Evolutionary conservation across 2,329 filamentous ascomycete species (phyloP).

Genomic region (Ophiostoma fasciatum): DNA sequence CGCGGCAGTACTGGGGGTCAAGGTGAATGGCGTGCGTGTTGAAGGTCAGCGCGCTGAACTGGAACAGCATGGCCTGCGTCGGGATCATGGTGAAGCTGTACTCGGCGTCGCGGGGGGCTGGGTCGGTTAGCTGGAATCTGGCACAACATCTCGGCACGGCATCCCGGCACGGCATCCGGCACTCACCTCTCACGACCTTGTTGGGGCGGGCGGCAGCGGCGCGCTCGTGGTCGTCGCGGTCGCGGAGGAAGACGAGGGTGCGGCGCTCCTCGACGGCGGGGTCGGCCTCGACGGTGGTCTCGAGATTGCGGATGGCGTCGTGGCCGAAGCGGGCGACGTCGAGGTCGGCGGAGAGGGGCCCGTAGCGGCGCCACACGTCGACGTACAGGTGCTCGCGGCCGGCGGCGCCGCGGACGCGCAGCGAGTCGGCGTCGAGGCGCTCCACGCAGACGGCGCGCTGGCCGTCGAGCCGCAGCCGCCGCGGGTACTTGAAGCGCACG

Average conservation of each 20-base stretch:
- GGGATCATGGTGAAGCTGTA: conserved; percentile 44
- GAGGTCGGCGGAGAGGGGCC: neutral
- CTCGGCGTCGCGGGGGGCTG: conserved; percentile 22
- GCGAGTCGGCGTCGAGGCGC: conserved; percentile 14
- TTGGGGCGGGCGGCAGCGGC: too few species aligned
- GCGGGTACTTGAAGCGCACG: conserved; percentile 23
- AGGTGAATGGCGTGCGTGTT: conserved; percentile 90
- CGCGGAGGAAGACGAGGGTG: conserved; percentile 38
- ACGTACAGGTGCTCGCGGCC: conserved; percentile 34
- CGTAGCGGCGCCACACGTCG: conserved; percentile 27
- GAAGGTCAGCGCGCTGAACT: conserved; percentile 80
- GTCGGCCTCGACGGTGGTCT: conserved; percentile 6
- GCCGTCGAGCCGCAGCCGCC: conserved; percentile 23
- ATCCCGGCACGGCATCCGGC: too few species aligned
- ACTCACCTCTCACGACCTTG: conserved; percentile 1
- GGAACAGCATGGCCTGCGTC: conserved; percentile 60
- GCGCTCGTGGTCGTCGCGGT: conserved; percentile 9
- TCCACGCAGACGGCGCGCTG: conserved; percentile 29
- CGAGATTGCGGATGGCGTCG: conserved; percentile 3
- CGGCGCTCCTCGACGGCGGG: conserved; percentile 30
- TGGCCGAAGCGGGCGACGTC: neutral
- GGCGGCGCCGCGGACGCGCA: conserved; percentile 5
- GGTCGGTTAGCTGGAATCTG: conserved; percentile 4
- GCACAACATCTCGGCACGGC: too few species aligned
- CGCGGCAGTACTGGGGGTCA: conserved; percentile 53